A percentile compares a stretch with the other conserved stretches of the same genome.
Conservation (phyloP, 768 basidiomycete species). For the Suillus paluster region DNA sequence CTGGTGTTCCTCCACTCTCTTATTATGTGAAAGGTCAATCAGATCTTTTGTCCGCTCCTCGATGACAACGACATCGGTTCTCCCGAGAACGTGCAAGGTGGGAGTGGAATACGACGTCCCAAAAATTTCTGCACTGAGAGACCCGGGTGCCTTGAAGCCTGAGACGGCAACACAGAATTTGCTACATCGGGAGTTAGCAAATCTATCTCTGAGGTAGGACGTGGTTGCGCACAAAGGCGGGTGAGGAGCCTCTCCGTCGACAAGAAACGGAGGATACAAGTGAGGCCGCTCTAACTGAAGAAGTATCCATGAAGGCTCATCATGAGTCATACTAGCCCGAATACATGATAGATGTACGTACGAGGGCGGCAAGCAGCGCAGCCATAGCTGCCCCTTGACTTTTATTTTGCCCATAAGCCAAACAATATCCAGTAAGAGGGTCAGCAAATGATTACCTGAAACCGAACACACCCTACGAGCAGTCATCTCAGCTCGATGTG, state of each 20-base stretch:
- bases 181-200: constrained; percentile 37
- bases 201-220: not conserved
- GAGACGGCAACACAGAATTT: constrained; percentile 77
- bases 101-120: constrained; percentile 62
- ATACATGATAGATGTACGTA: constrained; percentile 37
- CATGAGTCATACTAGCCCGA: constrained; percentile 4
- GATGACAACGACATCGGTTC: constrained; percentile 73
- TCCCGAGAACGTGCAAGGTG: constrained; percentile 80
- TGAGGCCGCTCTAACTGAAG: constrained; percentile 58
- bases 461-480: constrained; percentile 71
- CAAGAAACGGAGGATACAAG: constrained; percentile 58
- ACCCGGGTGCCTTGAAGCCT: constrained; percentile 61
- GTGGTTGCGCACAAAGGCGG: constrained; percentile 65
- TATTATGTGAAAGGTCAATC: constrained; percentile 55
- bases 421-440: not conserved
- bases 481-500: not conserved
- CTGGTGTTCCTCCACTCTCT: constrained; percentile 74
- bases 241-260: constrained; percentile 68
- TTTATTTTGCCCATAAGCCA: constrained; percentile 12
- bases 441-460: constrained; percentile 57
- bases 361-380: constrained; percentile 69
- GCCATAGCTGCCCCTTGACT: constrained; percentile 85
- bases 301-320: constrained; percentile 5
- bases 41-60: constrained; percentile 68
- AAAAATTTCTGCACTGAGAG: constrained; percentile 55